phyloP scores from a whole-genome alignment of 2,329 filamentous ascomycete species.

The Ceratocystis cubensis region DNA sequence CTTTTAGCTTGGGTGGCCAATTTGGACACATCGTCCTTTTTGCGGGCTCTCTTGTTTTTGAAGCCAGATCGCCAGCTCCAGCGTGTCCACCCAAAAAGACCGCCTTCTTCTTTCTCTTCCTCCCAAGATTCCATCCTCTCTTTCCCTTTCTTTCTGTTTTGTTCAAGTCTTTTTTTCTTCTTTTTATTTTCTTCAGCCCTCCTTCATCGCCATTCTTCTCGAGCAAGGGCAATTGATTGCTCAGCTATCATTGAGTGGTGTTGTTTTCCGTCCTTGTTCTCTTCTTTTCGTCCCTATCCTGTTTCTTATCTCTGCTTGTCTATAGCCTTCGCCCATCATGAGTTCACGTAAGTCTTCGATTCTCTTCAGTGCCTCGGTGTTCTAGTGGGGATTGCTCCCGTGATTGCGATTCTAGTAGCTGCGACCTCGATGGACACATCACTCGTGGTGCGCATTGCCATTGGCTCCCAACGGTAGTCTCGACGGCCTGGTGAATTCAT shows the following conservation, averaged over 20 bases:
- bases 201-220: conserved; percentile 17
- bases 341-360: conserved; percentile 40
- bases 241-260: conserved; percentile 20
- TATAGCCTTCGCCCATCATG: conserved; percentile 33
- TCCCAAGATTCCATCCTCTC: neutral
- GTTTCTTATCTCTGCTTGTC: conserved; percentile 25
- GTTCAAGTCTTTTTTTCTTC: conserved; percentile 14
- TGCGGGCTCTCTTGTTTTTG: conserved; percentile 27
- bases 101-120: conserved; percentile 25
- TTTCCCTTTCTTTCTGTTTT: conserved; percentile 17
- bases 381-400: neutral
- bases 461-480: neutral
- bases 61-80: conserved; percentile 35
- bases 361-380: neutral
- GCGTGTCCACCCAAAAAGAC: conserved; percentile 28
- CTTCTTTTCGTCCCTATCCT: conserved; percentile 29
- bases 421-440: neutral
- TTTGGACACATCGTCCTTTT: conserved; percentile 35
- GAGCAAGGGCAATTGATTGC: conserved; percentile 21
- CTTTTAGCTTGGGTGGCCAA: conserved; percentile 15
- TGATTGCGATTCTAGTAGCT: neutral
- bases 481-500: neutral
- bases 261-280: conserved; percentile 25
- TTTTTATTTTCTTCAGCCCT: conserved; percentile 17
- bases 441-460: neutral